Base-by-base conservation (phyloP, 805 yeast species). In the Saccharomycopsis sp. region DNA sequence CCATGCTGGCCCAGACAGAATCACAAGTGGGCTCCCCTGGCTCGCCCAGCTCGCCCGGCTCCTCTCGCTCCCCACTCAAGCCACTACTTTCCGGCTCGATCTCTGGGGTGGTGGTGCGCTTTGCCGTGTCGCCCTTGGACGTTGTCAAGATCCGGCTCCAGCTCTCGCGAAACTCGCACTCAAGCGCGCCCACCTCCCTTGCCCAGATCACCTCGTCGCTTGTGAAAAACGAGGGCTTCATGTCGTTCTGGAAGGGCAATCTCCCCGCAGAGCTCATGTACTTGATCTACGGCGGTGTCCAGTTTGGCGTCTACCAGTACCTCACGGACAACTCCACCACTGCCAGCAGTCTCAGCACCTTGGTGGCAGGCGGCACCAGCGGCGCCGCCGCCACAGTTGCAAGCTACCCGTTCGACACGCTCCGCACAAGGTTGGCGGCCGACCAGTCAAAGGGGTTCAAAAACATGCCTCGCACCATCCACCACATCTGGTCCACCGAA, bases 231-330 rank as follows among this genome's bases (percentile, higher is more conserved):
- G 97, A 89, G 58, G 94, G 95, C 1, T 31, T 79, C 0, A 46
- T 58, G 3, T 89, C 86, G 0, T 65, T 89, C n/a, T 92, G 97
- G 97, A 88, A 87, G 57, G 98, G 98, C 0, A 92, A 92, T 55
- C 69, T 85, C 0, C 95, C 98, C 0, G 98, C 97, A 0, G 86
- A 86, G 48, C 58, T 77, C 29, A 73, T 92, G 76, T 92, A 92
- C 53, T 63, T 89, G 10, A 50, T 82, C 8, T 92, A 89, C 53
- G 96, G 97, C 9, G 84, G 84, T 0, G 62, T 74, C 0, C 97
- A 92, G 57, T 92, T 92, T 60, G 66, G 89, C 1, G 62, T 83
- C 1, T 84, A 80, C 53, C 67, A 86, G 1, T 55, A 67, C 0
- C 59, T 74, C 23, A 83, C 79, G 55, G 33, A 39, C 12, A 19